Percentiles rank a stretch among this genome's conserved stretches.
Evolutionary conservation across 352 stramenopile genomes (phyloP).

Genomic region (Globisporangium camurandrum): DNA sequence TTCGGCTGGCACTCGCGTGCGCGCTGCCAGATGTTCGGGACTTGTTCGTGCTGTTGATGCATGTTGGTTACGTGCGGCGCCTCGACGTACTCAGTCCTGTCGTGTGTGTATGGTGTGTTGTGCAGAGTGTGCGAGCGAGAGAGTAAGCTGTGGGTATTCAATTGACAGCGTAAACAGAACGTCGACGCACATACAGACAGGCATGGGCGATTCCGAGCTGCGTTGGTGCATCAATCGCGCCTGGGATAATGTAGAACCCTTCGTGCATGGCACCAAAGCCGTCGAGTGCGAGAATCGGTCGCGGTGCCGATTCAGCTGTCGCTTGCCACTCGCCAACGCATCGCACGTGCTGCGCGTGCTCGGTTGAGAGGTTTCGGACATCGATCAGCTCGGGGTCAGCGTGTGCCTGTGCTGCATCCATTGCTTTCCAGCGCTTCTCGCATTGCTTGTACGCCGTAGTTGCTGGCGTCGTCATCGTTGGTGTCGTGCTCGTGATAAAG

Average conservation of each 20-base stretch:
- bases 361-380: constrained; percentile 19
- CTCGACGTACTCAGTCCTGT: constrained; percentile 61
- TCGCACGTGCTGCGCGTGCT: constrained; percentile 24
- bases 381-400: constrained; percentile 35
- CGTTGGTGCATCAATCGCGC: constrained; percentile 33
- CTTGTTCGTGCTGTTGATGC: constrained; percentile 50
- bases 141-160: neutral
- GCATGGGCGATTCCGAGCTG: constrained; percentile 47
- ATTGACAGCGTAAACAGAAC: neutral
- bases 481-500: no score
- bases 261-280: constrained; percentile 32
- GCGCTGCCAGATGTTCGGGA: constrained; percentile 42
- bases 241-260: constrained; percentile 64
- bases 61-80: constrained; percentile 74
- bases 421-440: constrained; percentile 72
- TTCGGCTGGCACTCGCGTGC: constrained; percentile 24
- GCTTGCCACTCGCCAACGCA: constrained; percentile 33
- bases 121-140: neutral
- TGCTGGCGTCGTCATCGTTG: neutral
- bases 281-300: constrained; percentile 45
- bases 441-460: constrained; percentile 44
- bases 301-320: constrained; percentile 10
- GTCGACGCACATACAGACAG: constrained; percentile 42
- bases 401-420: constrained; percentile 17
- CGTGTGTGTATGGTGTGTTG: neutral